These are phyloP conservation scores for Aspergillus pseudonomiae DNA, from an alignment of 2,329 filamentous ascomycete species.

Conservation along the genomic window DNA sequence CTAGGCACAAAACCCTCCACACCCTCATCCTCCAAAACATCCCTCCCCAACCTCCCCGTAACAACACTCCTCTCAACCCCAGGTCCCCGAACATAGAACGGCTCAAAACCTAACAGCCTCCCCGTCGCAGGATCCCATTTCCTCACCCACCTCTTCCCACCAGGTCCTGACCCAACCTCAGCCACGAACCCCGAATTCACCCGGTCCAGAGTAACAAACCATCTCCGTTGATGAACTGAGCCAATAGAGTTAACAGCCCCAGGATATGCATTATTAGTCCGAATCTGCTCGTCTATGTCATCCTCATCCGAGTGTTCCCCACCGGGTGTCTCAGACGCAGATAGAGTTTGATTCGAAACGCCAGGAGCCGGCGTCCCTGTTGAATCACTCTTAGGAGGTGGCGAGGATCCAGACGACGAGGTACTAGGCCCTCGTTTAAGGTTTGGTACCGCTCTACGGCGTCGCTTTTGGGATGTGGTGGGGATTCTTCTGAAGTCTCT, in stretches of 20 bases:
- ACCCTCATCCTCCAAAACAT: constrained; percentile 65
- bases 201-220: constrained; percentile 68
- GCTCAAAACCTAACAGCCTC: constrained; percentile 48
- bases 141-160: constrained; percentile 33
- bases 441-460: constrained; percentile 16
- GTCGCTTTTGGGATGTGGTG: constrained; percentile 25
- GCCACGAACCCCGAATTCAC: constrained; percentile 58
- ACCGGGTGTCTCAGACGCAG: background rate
- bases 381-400: constrained; percentile 3
- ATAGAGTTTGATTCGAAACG: background rate
- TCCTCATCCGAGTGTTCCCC: constrained; percentile 17
- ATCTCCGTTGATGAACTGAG: constrained; percentile 68
- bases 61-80: constrained; percentile 68
- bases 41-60: constrained; percentile 61
- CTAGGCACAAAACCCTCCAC: constrained; percentile 60
- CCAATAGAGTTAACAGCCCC: constrained; percentile 68
- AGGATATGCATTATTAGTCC: constrained; percentile 65
- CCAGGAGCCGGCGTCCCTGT: background rate
- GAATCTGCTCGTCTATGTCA: constrained; percentile 56
- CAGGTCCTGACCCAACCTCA: constrained; percentile 4
- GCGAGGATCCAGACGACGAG: constrained; percentile 26
- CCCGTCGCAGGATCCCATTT: constrained; percentile 21
- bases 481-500: constrained; percentile 21
- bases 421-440: constrained; percentile 10
- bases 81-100: constrained; percentile 64